Conservation (phyloP, 2,329 filamentous ascomycete species). For the Pseudocercospora musae region DNA sequence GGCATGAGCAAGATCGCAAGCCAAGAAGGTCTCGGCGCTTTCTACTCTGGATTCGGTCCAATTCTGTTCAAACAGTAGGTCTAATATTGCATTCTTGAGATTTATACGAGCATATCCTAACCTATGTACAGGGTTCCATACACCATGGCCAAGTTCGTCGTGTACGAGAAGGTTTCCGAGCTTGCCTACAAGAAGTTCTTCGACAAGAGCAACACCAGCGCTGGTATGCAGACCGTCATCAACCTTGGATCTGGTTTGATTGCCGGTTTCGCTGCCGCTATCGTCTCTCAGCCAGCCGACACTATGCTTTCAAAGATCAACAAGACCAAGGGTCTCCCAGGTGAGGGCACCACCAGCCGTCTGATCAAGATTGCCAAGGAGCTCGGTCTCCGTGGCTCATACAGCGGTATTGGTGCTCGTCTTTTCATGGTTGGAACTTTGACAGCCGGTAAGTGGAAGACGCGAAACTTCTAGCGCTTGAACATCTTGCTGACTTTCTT, state of each 20-base stretch:
- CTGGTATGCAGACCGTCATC: constrained; percentile 69
- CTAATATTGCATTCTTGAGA: background rate
- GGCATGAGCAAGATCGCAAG: constrained; percentile 81
- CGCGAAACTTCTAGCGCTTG: background rate
- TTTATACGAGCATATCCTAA: constrained; percentile 7
- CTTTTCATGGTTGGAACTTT: constrained; percentile 72
- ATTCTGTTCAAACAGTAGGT: constrained; percentile 75
- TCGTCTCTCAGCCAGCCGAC: constrained; percentile 86
- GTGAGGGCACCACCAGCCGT: constrained; percentile 76
- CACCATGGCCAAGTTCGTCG: constrained; percentile 94
- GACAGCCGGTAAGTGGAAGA: constrained; percentile 51
- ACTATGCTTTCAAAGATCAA: constrained; percentile 96
- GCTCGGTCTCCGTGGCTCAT: constrained; percentile 72
- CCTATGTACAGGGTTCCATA: constrained; percentile 67
- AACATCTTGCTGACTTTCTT: background rate
- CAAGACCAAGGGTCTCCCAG: constrained; percentile 84
- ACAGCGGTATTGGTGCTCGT: constrained; percentile 77
- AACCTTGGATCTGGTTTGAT: constrained; percentile 84
- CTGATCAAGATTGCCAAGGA: constrained; percentile 86
- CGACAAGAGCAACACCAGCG: constrained; percentile 69
- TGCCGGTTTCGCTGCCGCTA: constrained; percentile 80
- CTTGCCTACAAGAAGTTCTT: constrained; percentile 59
- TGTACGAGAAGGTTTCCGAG: constrained; percentile 85
- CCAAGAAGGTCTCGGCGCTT: constrained; percentile 77
- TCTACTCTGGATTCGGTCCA: constrained; percentile 89